Evolutionary conservation across 352 stramenopile genomes (phyloP).

Genomic region (Labyrinthula sp.): DNA sequence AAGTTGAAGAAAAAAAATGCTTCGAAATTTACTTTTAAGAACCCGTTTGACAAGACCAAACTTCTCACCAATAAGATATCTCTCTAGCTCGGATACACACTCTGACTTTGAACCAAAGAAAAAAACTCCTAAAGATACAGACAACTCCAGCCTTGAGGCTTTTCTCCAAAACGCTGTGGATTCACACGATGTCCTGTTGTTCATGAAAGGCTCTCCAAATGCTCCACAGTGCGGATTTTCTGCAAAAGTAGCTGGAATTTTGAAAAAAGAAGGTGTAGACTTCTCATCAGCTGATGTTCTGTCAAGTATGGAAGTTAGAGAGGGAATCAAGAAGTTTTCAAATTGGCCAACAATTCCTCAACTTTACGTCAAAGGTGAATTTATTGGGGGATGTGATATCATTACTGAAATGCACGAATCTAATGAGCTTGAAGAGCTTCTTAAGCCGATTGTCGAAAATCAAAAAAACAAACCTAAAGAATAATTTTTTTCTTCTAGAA

Average conservation of each 20-base stretch:
- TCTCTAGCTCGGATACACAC: no score
- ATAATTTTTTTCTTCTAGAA: conserved; percentile 1
- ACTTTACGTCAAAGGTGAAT: conserved; percentile 96
- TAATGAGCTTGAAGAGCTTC: conserved; percentile 62
- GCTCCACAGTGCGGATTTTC: conserved; percentile 91
- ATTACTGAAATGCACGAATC: conserved; percentile 75
- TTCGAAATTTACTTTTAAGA: no score
- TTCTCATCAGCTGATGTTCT: conserved; percentile 93
- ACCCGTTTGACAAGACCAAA: no score
- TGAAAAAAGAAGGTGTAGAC: conserved; percentile 57
- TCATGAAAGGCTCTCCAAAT: conserved; percentile 97
- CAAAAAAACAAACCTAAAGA: conserved; percentile 40
- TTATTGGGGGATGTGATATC: conserved; percentile 97
- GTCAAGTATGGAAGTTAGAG: conserved; percentile 66
- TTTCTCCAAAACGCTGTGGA: no score
- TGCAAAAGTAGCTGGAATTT: conserved; percentile 76
- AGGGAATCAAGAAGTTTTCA: conserved; percentile 93
- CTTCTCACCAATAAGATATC: no score
- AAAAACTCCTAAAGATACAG: no score
- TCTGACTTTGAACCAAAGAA: no score
- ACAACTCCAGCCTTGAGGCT: no score
- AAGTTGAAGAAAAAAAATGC: no score
- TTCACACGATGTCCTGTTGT: conserved; percentile 91
- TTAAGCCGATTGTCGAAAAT: conserved; percentile 33
- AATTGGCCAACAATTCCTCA: conserved; percentile 57